Evolutionary conservation across 129 eudicot genomes (phyloP).

Genomic region (Flaveria ramosissima): DNA sequence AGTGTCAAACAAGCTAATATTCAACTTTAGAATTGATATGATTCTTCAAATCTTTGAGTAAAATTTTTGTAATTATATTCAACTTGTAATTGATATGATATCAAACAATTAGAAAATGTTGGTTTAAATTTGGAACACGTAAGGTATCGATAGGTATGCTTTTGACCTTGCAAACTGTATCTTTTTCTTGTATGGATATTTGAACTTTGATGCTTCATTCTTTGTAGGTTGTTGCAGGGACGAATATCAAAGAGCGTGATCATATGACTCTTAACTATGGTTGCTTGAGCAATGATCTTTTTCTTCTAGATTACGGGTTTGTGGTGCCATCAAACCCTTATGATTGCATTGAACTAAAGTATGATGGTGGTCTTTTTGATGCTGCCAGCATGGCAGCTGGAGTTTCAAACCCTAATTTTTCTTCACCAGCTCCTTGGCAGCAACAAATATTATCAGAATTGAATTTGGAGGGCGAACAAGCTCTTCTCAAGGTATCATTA

Average conservation of each 20-base stretch:
- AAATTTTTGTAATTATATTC: not conserved
- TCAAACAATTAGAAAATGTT: not conserved
- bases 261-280: slow-evolving; percentile 82
- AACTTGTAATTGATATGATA: not conserved
- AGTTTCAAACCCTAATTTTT: slow-evolving; percentile 76
- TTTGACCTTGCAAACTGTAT: not conserved
- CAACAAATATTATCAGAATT: slow-evolving; percentile 51
- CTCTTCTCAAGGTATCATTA: slow-evolving; percentile 67
- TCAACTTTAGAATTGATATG: not conserved
- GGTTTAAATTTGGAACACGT: not conserved
- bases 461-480: slow-evolving; percentile 67
- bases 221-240: slow-evolving; percentile 77
- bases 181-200: not conserved
- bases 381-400: slow-evolving; percentile 98
- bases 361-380: slow-evolving; percentile 84
- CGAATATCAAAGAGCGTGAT: slow-evolving; percentile 57
- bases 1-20: not conserved
- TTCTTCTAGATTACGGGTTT: slow-evolving; percentile 94
- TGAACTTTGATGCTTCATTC: not conserved
- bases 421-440: slow-evolving; percentile 91
- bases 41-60: not conserved
- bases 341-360: slow-evolving; percentile 81
- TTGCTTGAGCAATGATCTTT: slow-evolving; percentile 74
- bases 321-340: slow-evolving; percentile 78
- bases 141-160: not conserved